Base-by-base conservation (phyloP, 345 rosid genomes). In the Eutrema japonicum region DNA sequence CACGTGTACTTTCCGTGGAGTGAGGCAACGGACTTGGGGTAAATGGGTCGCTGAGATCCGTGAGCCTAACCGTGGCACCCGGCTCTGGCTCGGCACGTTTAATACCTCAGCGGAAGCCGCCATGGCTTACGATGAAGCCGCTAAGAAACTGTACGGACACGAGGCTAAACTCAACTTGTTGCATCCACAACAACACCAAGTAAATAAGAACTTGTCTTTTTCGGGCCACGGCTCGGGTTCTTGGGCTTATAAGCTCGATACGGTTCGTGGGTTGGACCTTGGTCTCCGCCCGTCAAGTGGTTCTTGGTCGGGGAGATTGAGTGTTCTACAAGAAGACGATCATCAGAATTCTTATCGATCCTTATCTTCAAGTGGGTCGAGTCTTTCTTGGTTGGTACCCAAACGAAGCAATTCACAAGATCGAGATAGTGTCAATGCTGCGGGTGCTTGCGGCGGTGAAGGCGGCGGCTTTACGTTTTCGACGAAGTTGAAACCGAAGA, bases 41-140 rank as follows among this genome's bases (percentile, higher is more conserved):
- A 84, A 82, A 80, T 86, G 90, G 90, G 87, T 84, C 1, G 87
- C 85, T n/a, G 90, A 86, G 66, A 86, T 86, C 10, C 76, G 85
- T 33, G 86, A 82, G 47, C 90, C 86, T 27, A 82, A 79, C 36
- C 69, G 73, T 54, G 85, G 90, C 2, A 80, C 79, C 29, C 76
- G 90, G 7, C 80, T 86, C 22, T 86, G 90, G 90, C 76, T 86
- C 5, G 90, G 88, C 3, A 86, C 84, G 51, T 86, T 86, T 49
- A 75, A 81, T 54, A 78, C 90, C 11, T 76, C 88, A 0, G 30
- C 68, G 8, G 88, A 86, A 68, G 90, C 86, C 13, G 88, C 88
- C 29, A 58, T 60, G 27, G 90, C 87, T 27, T 86, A 86, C 65
- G 86, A 86, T 68, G 77, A 81, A 60, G 88, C 90, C 1, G 86